A percentile compares a stretch with the other conserved stretches of the same genome.
These are phyloP conservation scores for Phytophthora constricta DNA, from an alignment of 352 stramenopile genomes.

Conservation along the genomic window DNA sequence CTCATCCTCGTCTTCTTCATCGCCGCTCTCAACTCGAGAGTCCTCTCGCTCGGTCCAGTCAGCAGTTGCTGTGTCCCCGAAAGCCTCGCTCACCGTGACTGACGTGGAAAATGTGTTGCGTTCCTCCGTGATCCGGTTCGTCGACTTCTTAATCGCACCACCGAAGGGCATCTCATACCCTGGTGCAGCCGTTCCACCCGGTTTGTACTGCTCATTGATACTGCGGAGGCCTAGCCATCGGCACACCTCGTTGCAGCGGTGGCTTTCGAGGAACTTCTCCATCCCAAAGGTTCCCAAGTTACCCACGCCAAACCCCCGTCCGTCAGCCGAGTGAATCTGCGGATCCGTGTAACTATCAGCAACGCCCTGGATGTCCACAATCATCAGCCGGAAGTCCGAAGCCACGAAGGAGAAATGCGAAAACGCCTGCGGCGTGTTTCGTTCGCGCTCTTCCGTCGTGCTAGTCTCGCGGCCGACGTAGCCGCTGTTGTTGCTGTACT, in stretches of 20 bases:
- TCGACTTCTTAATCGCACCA: conserved; percentile 83
- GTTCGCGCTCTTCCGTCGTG: conserved; percentile 81
- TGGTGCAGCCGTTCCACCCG: conserved; percentile 75
- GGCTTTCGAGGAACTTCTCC: conserved; percentile 88
- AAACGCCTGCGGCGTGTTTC: conserved; percentile 86
- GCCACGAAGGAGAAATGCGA: conserved; percentile 88
- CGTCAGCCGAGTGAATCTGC: conserved; percentile 84
- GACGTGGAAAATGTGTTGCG: conserved; percentile 83
- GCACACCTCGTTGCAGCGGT: conserved; percentile 90
- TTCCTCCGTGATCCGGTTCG: conserved; percentile 81
- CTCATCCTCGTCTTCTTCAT: conserved; percentile 37
- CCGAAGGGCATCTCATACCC: conserved; percentile 84
- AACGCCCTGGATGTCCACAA: conserved; percentile 88
- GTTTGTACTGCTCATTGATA: conserved; percentile 84
- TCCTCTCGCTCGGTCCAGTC: conserved; percentile 34
- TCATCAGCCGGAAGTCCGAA: conserved; percentile 86
- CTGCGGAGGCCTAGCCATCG: conserved; percentile 77
- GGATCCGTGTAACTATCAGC: conserved; percentile 87
- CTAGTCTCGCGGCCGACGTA: conserved; percentile 84
- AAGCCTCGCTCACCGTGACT: conserved; percentile 81
- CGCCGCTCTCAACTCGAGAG: conserved; percentile 24
- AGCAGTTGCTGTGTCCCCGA: conserved; percentile 53
- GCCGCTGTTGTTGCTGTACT: conserved; percentile 90
- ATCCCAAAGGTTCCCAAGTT: conserved; percentile 88
- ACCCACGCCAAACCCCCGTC: conserved; percentile 80